Evolutionary conservation across 768 basidiomycete genomes (phyloP).

Genomic region (Suillus variegatus): DNA sequence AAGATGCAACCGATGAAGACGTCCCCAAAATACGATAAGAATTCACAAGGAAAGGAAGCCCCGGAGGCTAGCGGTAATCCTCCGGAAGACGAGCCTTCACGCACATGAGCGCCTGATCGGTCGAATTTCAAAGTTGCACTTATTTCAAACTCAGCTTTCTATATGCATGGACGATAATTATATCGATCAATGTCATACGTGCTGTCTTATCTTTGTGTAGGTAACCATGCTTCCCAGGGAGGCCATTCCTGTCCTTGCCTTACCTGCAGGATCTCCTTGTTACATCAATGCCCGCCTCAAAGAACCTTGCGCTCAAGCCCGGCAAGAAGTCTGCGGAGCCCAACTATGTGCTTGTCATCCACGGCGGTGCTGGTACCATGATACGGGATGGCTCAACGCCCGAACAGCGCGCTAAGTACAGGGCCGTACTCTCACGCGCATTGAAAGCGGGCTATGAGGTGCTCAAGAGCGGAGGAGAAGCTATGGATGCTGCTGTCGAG

Average conservation of each 20-base stretch:
- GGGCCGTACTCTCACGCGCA: slow-evolving; percentile 51
- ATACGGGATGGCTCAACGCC: slow-evolving; percentile 55
- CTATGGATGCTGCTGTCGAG: slow-evolving; percentile 79
- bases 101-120: no score
- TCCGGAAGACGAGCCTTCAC: no score
- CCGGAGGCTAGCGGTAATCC: no score
- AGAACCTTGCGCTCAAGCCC: not conserved
- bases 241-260: not conserved
- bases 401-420: slow-evolving; percentile 60
- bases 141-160: no score
- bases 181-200: no score
- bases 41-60: no score
- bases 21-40: no score
- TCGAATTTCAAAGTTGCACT: no score
- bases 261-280: not conserved
- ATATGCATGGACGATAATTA: no score
- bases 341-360: slow-evolving; percentile 60
- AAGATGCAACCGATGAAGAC: no score
- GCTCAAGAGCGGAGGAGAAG: slow-evolving; percentile 69
- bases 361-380: slow-evolving; percentile 82
- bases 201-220: not conserved
- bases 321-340: slow-evolving; percentile 10
- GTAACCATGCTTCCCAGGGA: not conserved
- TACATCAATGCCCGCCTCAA: slow-evolving; percentile 1
- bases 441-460: slow-evolving; percentile 64